A percentile compares a stretch with the other conserved stretches of the same genome.
phyloP scores from a whole-genome alignment of 495 filamentous ascomycete species.

The Cenococcum geophilum region DNA sequence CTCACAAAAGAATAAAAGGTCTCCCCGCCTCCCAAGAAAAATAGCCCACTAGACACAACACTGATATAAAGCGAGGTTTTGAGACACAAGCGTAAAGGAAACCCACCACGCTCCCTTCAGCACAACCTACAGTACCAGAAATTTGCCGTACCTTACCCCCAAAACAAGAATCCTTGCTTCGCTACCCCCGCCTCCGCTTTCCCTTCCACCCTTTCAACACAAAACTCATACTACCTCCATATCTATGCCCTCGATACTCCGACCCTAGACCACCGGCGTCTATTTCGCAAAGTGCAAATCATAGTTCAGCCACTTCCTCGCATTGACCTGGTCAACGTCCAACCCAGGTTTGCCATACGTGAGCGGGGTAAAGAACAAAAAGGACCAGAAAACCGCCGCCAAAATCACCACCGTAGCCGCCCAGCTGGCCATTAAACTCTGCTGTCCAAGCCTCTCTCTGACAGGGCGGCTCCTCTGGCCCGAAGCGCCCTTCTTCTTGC shows the following conservation, averaged over 20 bases:
- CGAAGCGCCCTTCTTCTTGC: slow-evolving; percentile 48
- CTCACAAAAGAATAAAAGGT: no score
- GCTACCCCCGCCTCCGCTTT: no score
- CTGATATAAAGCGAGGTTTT: neutral
- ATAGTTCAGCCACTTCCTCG: slow-evolving; percentile 92
- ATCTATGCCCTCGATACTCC: no score
- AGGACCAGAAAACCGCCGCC: slow-evolving; percentile 63
- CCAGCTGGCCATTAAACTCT: slow-evolving; percentile 74
- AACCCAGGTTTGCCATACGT: slow-evolving; percentile 96
- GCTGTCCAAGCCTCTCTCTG: slow-evolving; percentile 70
- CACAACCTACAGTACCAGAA: neutral
- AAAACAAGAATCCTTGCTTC: no score
- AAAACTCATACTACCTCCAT: no score
- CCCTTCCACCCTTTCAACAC: no score
- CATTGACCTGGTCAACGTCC: slow-evolving; percentile 67
- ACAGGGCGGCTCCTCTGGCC: slow-evolving; percentile 58
- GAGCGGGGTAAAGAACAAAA: slow-evolving; percentile 87
- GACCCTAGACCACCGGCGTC: slow-evolving; percentile 11
- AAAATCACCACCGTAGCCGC: slow-evolving; percentile 66
- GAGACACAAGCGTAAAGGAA: neutral
- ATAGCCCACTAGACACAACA: neutral
- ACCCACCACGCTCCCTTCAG: neutral
- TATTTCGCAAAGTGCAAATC: slow-evolving; percentile 99
- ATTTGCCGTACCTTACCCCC: neutral
- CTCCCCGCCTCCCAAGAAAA: no score